Evolutionary conservation across 495 filamentous ascomycete species (phyloP), one percentile per base, ranked within the genome.

Genomic region (Aspergillus conjunctus): DNA sequence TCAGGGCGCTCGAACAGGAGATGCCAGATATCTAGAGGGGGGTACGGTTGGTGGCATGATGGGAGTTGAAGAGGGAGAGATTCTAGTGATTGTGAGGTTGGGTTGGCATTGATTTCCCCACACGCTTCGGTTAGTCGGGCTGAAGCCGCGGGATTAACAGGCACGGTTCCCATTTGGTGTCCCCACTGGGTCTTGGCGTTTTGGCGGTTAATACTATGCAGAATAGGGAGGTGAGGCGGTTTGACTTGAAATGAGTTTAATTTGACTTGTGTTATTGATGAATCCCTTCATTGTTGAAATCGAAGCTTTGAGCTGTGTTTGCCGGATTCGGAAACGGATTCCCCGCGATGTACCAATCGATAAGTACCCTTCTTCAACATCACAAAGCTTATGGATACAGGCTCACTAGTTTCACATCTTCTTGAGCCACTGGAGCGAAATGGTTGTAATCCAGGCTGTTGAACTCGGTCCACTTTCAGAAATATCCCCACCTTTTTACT

Each of bases 1-100:
- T 87, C 76, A 48, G 84, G 83, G 43, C 85, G 73, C 66, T 91
- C 87, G 72, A 94, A 91, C 6, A 95, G 65, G 46, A 91, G 54
- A 43, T 57, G 54, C 54, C 54, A 50, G 44, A 58, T 50, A 37
- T 37, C 34, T 1, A 37, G 34, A n/a, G 3, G 34, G 34, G 34
- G 34, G 34, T 37, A 37, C 34, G 3, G 34, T 37, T 37, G 34
- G 34, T 37, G 34, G 1, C 34, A 37, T 37, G 3, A 14, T 37
- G 34, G 34, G 34, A 8, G 34, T 37, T 37, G 34, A 37, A 37
- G 34, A 37, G 0, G 34, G 34, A 37, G 34, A 37, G 34, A 1
- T 8, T 37, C 34, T 37, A 14, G 34, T 37, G 34, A 14, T 3
- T 14, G 34, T 37, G 34, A 1, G 34, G 34, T 37, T 37, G 34